Evolutionary conservation across 225 moss, liverwort and hornwort genomes (phyloP).

Genomic region (Sphagnum tenellum): DNA sequence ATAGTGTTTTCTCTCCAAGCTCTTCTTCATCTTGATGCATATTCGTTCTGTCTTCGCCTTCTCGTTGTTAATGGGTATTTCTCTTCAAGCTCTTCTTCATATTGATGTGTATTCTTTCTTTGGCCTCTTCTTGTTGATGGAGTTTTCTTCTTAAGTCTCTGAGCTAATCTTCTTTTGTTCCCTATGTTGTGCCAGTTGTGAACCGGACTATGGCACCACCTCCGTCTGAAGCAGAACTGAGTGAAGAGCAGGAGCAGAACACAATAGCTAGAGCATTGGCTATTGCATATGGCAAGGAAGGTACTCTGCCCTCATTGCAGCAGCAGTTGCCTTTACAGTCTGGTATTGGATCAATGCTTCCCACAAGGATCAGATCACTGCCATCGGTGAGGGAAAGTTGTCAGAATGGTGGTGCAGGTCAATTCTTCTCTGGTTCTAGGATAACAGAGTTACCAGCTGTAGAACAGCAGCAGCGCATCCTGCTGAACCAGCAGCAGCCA

Average conservation of each 20-base stretch:
- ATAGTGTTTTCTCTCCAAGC: too few relatives aligned
- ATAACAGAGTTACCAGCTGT: constrained; percentile 30
- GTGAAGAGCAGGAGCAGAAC: constrained; percentile 98
- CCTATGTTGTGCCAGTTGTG: constrained; percentile 41
- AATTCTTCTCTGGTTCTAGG: constrained; percentile 62
- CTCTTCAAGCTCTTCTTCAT: background rate
- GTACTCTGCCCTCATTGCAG: constrained; percentile 12
- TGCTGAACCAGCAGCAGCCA: constrained; percentile 13
- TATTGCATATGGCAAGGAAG: constrained; percentile 63
- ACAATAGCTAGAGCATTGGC: constrained; percentile 90
- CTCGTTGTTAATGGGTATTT: too few relatives aligned
- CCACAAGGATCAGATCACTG: constrained; percentile 42
- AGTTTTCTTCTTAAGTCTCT: background rate
- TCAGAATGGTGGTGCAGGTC: constrained; percentile 39
- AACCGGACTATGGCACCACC: constrained; percentile 42
- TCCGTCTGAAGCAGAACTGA: constrained; percentile 62
- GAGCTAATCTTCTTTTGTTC: too few relatives aligned
- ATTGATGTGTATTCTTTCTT: background rate
- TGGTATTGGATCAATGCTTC: constrained; percentile 19
- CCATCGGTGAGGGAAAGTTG: constrained; percentile 52
- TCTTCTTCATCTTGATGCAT: too few relatives aligned
- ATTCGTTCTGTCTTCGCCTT: too few relatives aligned
- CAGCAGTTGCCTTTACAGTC: constrained; percentile 25
- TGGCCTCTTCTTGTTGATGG: background rate
- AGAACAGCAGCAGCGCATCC: constrained; percentile 27